A percentile compares a stretch with the other conserved stretches of the same genome.
These are phyloP conservation scores for Penicillium parvum DNA, from an alignment of 495 filamentous ascomycete genomes.

Conservation along the genomic window DNA sequence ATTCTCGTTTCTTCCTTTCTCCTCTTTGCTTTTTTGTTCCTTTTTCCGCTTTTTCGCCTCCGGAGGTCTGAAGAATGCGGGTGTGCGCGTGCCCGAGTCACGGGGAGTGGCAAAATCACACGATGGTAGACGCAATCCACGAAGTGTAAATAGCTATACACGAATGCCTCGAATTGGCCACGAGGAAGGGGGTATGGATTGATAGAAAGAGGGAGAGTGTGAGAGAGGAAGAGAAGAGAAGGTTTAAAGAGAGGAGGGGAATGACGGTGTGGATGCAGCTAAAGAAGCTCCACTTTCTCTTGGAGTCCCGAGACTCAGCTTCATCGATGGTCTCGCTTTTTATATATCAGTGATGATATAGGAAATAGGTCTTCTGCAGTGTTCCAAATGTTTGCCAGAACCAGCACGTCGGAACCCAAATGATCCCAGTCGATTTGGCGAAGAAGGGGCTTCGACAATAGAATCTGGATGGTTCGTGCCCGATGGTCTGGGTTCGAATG, in stretches of 20 bases:
- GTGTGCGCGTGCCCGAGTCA: neutral
- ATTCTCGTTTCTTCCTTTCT: constrained; percentile 2
- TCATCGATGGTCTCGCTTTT: no score
- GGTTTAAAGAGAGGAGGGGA: constrained; percentile 19
- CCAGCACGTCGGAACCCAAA: constrained; percentile 3
- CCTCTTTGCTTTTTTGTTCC: constrained; percentile 3
- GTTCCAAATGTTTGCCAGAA: constrained; percentile 2
- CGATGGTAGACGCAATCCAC: neutral
- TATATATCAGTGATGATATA: no score
- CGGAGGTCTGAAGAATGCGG: neutral
- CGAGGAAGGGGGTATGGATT: neutral
- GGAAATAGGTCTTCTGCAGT: neutral
- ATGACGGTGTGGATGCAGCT: constrained; percentile 34
- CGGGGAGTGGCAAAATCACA: neutral
- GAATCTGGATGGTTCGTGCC: constrained; percentile 3
- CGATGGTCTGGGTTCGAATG: constrained; percentile 14
- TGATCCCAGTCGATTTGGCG: neutral
- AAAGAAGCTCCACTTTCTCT: neutral
- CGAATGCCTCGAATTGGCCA: neutral
- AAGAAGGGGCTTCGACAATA: neutral
- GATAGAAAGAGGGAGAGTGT: neutral
- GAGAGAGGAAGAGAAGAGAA: constrained; percentile 5
- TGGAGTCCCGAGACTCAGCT: no score
- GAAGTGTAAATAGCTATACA: no score
- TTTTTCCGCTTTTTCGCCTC: neutral